Conservation (phyloP, 2,329 filamentous ascomycete species). For the Aaosphaeria arxii region DNA sequence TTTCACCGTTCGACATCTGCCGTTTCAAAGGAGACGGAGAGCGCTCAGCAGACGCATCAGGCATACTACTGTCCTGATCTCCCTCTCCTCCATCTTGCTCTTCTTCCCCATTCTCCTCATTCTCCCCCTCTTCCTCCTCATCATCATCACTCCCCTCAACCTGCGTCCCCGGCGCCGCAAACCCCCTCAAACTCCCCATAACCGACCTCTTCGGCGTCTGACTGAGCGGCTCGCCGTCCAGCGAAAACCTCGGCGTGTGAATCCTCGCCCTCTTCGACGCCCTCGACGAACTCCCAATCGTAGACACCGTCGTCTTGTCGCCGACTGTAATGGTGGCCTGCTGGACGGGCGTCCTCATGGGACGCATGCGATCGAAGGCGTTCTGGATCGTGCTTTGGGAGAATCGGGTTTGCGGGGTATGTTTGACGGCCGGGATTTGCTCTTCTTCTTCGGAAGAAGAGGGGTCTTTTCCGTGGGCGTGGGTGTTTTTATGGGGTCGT, state of each 20-base stretch:
- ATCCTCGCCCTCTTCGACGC: conserved; percentile 48
- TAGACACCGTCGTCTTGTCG: conserved; percentile 62
- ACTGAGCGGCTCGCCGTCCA: conserved; percentile 23
- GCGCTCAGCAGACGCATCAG: conserved; percentile 7
- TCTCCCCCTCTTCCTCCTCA: conserved; percentile 19
- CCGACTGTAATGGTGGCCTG: conserved; percentile 75
- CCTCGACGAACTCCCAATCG: conserved; percentile 53
- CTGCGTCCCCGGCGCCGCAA: conserved; percentile 54
- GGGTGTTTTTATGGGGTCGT: no score
- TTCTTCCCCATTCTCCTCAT: conserved; percentile 26
- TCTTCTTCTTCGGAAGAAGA: conserved; percentile 4
- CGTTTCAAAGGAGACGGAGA: conserved; percentile 15
- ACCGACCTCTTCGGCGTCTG: conserved; percentile 34
- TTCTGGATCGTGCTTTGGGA: conserved; percentile 49
- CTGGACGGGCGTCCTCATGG: conserved; percentile 60
- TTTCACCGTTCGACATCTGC: conserved; percentile 5
- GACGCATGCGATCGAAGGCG: conserved; percentile 64
- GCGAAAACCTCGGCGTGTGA: conserved; percentile 37
- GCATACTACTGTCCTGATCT: conserved; percentile 15
- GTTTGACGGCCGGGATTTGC: conserved; percentile 22
- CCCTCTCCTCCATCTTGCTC: conserved; percentile 19
- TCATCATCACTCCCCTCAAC: conserved; percentile 32
- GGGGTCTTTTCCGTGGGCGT: no score
- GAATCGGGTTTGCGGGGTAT: conserved; percentile 29
- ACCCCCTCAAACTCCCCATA: conserved; percentile 48